Conservation (phyloP, 306 rosid species). For the Mucuna pruriens region DNA sequence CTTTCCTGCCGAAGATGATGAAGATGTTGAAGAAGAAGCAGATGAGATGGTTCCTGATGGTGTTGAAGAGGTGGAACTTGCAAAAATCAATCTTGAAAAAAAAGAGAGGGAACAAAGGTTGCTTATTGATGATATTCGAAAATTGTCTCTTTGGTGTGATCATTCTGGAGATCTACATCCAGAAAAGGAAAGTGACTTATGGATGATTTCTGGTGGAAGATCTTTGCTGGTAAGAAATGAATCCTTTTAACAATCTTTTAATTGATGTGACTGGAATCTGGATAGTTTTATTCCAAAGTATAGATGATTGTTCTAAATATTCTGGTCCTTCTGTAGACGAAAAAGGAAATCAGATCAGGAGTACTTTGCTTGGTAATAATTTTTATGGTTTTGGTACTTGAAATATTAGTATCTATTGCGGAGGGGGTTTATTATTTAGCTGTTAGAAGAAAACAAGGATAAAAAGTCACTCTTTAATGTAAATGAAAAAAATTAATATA, state of each 20-base stretch:
- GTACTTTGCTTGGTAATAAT: conserved; percentile 31
- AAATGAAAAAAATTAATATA: conserved; percentile 4
- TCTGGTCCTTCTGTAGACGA: background rate
- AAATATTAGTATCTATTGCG: conserved; percentile 17
- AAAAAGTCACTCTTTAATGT: background rate
- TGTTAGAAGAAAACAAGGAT: background rate
- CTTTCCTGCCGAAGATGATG: conserved; percentile 90
- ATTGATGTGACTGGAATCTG: conserved; percentile 29
- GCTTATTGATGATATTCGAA: conserved; percentile 84
- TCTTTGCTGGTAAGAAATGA: conserved; percentile 75
- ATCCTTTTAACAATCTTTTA: conserved; percentile 32
- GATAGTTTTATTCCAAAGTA: conserved; percentile 32
- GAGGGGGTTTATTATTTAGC: background rate
- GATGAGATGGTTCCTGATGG: conserved; percentile 99
- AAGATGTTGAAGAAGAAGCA: conserved; percentile 95
- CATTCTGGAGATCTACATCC: conserved; percentile 58
- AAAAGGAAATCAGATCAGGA: background rate
- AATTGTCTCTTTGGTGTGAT: conserved; percentile 72
- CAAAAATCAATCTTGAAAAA: conserved; percentile 82
- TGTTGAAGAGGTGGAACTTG: conserved; percentile 98
- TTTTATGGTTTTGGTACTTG: conserved; percentile 16
- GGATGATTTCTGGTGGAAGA: conserved; percentile 88
- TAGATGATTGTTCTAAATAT: conserved; percentile 31
- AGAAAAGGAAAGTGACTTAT: conserved; percentile 85
- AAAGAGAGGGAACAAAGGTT: conserved; percentile 82